These are phyloP conservation scores for Entoloma clypeatum DNA, from an alignment of 1,284 basidiomycete species.

Conservation along the genomic window DNA sequence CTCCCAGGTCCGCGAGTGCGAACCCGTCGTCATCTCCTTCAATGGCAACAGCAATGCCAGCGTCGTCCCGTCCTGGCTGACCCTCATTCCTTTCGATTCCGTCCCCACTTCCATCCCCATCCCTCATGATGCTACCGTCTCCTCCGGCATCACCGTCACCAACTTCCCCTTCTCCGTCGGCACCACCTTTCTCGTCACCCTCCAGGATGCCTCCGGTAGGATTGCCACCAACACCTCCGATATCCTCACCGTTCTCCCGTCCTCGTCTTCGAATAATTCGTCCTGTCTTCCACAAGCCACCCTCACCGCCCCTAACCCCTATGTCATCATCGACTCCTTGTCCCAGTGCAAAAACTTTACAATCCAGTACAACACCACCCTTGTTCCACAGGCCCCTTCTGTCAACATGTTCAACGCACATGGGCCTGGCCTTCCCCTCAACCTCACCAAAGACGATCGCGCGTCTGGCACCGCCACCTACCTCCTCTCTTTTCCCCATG, in stretches of 20 bases:
- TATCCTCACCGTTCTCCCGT: conserved; percentile 43
- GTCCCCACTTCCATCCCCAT: conserved; percentile 47
- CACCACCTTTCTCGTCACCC: conserved; percentile 50
- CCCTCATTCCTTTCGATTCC: conserved; percentile 51
- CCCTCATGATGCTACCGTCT: conserved; percentile 36
- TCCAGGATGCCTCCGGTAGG: conserved; percentile 43
- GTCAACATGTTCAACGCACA: conserved; percentile 45
- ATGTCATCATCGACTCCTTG: conserved; percentile 28
- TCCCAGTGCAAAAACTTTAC: conserved; percentile 50
- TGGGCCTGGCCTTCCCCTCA: conserved; percentile 37
- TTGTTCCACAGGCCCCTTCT: conserved; percentile 33
- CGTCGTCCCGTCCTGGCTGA: conserved; percentile 43
- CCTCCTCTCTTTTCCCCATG: conserved; percentile 37
- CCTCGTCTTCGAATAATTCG: conserved; percentile 32
- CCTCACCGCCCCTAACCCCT: conserved; percentile 14
- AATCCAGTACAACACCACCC: conserved; percentile 38
- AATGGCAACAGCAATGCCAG: conserved; percentile 29
- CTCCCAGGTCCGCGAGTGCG: conserved; percentile 52
- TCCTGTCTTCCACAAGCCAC: conserved; percentile 38
- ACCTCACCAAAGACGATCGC: conserved; percentile 29
- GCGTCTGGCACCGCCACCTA: conserved; percentile 39
- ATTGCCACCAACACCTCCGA: conserved; percentile 45
- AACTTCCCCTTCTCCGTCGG: conserved; percentile 50
- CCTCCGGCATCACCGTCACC: conserved; percentile 41
- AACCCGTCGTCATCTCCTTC: conserved; percentile 46